A percentile compares a stretch with the other conserved stretches of the same genome.
These are phyloP conservation scores for Casuarina equisetifolia DNA, from an alignment of 306 rosid species.

Conservation along the genomic window DNA sequence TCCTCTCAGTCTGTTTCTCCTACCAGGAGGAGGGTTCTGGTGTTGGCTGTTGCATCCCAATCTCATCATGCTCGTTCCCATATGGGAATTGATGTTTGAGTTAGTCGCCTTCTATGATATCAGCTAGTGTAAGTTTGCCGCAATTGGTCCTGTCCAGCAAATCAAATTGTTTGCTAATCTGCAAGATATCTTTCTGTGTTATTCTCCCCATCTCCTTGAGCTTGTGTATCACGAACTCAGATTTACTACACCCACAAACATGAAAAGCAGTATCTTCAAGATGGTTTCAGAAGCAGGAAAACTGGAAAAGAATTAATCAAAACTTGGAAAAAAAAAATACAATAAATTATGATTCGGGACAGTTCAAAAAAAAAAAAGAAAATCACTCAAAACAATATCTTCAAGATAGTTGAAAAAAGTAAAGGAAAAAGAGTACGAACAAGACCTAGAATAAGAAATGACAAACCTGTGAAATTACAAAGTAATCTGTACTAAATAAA, in stretches of 20 bases:
- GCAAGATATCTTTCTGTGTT: constrained; percentile 49
- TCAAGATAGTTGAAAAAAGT: neutral
- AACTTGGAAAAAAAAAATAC: no score
- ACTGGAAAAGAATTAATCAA: neutral
- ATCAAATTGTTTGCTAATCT: constrained; percentile 60
- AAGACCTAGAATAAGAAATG: neutral
- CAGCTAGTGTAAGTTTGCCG: constrained; percentile 67
- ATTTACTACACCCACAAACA: constrained; percentile 47
- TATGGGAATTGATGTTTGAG: constrained; percentile 7
- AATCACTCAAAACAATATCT: neutral
- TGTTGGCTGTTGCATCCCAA: neutral
- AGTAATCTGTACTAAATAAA: neutral
- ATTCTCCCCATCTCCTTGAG: constrained; percentile 74
- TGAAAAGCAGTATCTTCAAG: neutral
- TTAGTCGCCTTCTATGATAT: constrained; percentile 47
- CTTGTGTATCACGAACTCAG: constrained; percentile 71
- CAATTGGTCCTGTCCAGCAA: constrained; percentile 39
- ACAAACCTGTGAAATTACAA: neutral
- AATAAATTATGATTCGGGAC: no score
- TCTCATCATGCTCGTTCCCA: neutral
- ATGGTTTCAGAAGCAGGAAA: neutral
- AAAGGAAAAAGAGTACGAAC: neutral
- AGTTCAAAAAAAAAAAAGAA: no score
- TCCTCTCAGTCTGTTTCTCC: neutral
- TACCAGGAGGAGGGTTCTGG: neutral